Conservation (phyloP, 768 basidiomycete species). For the Tulasnella calospora region DNA sequence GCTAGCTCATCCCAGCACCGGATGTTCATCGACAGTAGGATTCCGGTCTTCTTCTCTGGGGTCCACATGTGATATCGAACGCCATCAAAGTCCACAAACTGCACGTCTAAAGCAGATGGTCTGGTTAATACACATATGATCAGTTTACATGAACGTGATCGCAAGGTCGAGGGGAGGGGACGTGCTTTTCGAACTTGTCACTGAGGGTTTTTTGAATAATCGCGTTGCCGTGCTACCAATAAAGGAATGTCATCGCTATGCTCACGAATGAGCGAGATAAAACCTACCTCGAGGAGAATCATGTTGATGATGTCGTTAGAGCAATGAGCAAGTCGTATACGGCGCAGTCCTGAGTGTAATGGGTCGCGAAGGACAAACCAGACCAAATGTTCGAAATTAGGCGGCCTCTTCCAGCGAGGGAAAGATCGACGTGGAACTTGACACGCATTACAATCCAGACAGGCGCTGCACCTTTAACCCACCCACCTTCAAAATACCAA, state of each 20-base stretch:
- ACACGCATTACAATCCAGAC: constrained; percentile 13
- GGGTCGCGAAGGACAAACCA: neutral
- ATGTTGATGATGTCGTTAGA: constrained; percentile 4
- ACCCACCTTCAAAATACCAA: constrained; percentile 1
- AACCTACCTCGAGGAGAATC: constrained; percentile 8
- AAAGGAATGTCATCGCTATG: neutral
- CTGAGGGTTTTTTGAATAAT: constrained; percentile 86
- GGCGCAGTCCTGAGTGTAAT: constrained; percentile 1
- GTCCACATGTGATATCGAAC: constrained; percentile 92
- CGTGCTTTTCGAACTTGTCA: constrained; percentile 83
- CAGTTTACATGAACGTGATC: constrained; percentile 16
- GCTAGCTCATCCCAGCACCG: constrained; percentile 95
- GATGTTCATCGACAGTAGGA: constrained; percentile 92
- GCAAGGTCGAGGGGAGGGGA: constrained; percentile 24
- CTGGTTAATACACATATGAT: constrained; percentile 43
- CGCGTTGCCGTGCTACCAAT: constrained; percentile 67
- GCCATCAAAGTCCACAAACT: constrained; percentile 97
- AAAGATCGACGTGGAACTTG: constrained; percentile 17
- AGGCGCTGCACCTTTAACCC: constrained; percentile 13
- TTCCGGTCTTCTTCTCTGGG: constrained; percentile 67
- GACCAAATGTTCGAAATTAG: neutral
- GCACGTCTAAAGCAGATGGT: constrained; percentile 85
- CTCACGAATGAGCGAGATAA: neutral
- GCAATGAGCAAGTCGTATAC: neutral
- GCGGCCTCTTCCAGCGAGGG: neutral